Evolutionary conservation across 1,139 yeast genomes (phyloP), one percentile per base, ranked within the genome.

Genomic region (Lodderomyces parapsilosis): DNA sequence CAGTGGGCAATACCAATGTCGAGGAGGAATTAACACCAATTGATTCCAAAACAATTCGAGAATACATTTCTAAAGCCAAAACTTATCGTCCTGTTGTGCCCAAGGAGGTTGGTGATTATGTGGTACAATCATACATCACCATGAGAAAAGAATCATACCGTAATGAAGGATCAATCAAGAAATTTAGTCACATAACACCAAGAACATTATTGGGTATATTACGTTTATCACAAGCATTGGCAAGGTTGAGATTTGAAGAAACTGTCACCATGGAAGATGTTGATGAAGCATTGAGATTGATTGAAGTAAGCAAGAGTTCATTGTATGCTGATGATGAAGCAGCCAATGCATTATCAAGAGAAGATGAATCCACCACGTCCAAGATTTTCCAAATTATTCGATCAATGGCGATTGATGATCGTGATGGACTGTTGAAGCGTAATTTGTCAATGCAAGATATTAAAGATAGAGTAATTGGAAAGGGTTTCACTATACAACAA

Each of bases 211-310:
- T 94, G 49, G 99, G 95, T 53, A 84, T 94, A 43, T 71, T 94
- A 55, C 84, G 99, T 68, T 75, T 94, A 76, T 80, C 99, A 1
- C 98, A 93, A 66, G 99, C 98, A 0, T 75, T 87, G 49, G 98
- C 99, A 0, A 80, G 97, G 57, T 74, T 94, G 49, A 78, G 98
- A 57, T 88, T 93, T 61, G 83, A 84, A 46, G 75, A 84, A 49
- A 67, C 62, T 13, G 99, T 94, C 7, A 75, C 74, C 22, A 67
- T 74, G 41, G 87, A 79, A 48, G 99, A 94, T 64, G 97, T 94
- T 31, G 98, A 94, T 58, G 99, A 94, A 67, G 96, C 99, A 0
- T 72, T 94, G 56, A 78, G 99, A 57, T 76, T 94, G 53, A 74
- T 86, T 47, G 85, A 85, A 54, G 96, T 88, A 15, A 89, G 96